A percentile compares a stretch with the other conserved stretches of the same genome.
phyloP scores from a whole-genome alignment of 2,329 filamentous ascomycete species.

The Fusarium torulosum region DNA sequence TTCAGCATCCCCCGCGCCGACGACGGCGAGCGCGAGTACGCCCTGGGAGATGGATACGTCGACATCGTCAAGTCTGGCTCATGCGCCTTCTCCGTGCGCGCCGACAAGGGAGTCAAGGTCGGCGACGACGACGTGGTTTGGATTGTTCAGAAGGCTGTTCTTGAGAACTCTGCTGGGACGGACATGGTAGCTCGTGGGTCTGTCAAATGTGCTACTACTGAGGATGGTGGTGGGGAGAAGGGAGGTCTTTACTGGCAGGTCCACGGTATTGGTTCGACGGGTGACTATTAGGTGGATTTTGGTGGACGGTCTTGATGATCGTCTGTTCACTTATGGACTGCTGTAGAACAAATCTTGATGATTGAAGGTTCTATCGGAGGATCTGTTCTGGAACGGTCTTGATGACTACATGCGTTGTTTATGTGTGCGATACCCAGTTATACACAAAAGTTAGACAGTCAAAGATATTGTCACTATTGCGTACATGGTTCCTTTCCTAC shows the following conservation, averaged over 20 bases:
- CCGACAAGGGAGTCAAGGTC: conserved; percentile 27
- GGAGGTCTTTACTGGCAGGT: conserved; percentile 39
- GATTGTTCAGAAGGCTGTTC: conserved; percentile 32
- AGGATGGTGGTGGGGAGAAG: conserved; percentile 12
- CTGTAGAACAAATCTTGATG: conserved; percentile 7
- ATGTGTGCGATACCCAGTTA: conserved; percentile 37
- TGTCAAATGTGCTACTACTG: conserved; percentile 25
- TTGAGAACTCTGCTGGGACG: conserved; percentile 33
- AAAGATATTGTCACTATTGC: conserved; percentile 10
- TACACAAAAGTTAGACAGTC: conserved; percentile 18
- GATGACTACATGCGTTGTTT: conserved; percentile 30
- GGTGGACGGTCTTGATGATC: conserved; percentile 20
- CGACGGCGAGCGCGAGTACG: conserved; percentile 30
- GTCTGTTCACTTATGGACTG: conserved; percentile 3
- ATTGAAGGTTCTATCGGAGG: conserved; percentile 1
- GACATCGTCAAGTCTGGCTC: conserved; percentile 45
- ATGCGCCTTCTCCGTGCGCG: conserved; percentile 48
- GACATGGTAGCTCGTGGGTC: conserved; percentile 34
- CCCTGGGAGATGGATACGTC: conserved; percentile 30
- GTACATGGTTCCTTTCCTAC: conserved; percentile 8
- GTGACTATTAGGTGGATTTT: conserved; percentile 6
- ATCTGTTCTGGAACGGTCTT: conserved; percentile 22
- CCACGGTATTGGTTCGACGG: conserved; percentile 19
- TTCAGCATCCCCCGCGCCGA: conserved; percentile 43
- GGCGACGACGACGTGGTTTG: conserved; percentile 36